Evolutionary conservation across 805 yeast genomes (phyloP).

Genomic region (Metschnikowia borealis): DNA sequence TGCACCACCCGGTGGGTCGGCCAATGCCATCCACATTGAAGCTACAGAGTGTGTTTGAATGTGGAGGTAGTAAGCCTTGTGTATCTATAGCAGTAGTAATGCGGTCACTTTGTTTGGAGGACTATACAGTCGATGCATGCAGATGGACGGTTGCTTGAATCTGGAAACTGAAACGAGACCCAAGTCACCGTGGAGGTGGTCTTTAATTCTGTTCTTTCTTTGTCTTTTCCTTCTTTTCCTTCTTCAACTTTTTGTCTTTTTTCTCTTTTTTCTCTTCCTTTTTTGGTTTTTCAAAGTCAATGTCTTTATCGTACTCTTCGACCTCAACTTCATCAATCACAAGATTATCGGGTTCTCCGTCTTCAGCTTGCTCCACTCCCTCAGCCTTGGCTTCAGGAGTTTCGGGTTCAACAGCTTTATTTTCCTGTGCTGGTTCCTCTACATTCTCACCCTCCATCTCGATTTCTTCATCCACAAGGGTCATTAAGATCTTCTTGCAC

Average conservation of each 20-base stretch:
- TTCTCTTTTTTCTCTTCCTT: slow-evolving; percentile 23
- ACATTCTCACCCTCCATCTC: slow-evolving; percentile 26
- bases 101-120: neutral
- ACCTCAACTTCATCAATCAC: slow-evolving; percentile 45
- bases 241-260: slow-evolving; percentile 20
- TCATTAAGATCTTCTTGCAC: slow-evolving; percentile 34
- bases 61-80: too few relatives aligned
- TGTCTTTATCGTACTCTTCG: slow-evolving; percentile 22
- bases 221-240: slow-evolving; percentile 21
- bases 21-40: neutral
- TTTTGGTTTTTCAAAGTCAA: slow-evolving; percentile 27
- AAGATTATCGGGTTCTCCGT: slow-evolving; percentile 19
- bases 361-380: slow-evolving; percentile 5
- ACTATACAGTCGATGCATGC: slow-evolving; percentile 1
- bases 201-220: slow-evolving; percentile 14
- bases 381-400: neutral
- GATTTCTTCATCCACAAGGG: slow-evolving; percentile 34
- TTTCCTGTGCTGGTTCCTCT: slow-evolving; percentile 2
- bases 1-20: neutral
- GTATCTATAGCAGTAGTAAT: neutral
- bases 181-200: too few relatives aligned
- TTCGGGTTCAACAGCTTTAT: neutral
- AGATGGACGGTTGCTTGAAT: neutral
- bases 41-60: neutral
- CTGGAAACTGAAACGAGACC: too few relatives aligned